phyloP scores from a whole-genome alignment of 768 basidiomycete genomes.

The Auriscalpium orientale region DNA sequence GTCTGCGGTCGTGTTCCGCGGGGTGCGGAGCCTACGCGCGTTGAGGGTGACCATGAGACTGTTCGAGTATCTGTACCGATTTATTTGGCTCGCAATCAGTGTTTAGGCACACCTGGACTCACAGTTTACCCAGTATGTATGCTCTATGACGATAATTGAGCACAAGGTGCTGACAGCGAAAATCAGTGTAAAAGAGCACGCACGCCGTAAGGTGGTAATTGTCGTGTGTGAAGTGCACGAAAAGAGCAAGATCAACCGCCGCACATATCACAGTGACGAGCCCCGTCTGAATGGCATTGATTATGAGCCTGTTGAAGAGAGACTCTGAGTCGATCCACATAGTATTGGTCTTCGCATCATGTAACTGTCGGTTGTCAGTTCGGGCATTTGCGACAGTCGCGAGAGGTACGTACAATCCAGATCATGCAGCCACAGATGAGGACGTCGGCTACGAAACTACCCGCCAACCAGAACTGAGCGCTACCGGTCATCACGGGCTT shows the following conservation, averaged over 20 bases:
- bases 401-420: slow-evolving; percentile 16
- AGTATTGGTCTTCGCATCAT: not conserved
- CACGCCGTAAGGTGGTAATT: not conserved
- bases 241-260: not conserved
- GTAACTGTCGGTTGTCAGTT: not conserved
- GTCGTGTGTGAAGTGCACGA: not conserved
- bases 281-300: not conserved
- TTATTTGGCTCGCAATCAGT: not conserved
- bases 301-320: not conserved
- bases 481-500: not conserved
- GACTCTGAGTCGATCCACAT: not conserved
- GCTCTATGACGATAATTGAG: not conserved
- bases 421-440: slow-evolving; percentile 21
- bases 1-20: not conserved
- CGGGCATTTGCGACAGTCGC: not conserved
- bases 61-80: not conserved
- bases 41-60: not conserved
- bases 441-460: slow-evolving; percentile 19
- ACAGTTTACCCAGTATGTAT: not conserved
- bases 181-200: not conserved
- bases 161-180: not conserved
- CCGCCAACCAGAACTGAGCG: slow-evolving; percentile 20
- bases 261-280: not conserved
- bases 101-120: not conserved
- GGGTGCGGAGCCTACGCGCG: not conserved